A percentile compares a stretch with the other conserved stretches of the same genome.
phyloP scores from a whole-genome alignment of 805 yeast genomes.

The Nakazawaea pomicola region DNA sequence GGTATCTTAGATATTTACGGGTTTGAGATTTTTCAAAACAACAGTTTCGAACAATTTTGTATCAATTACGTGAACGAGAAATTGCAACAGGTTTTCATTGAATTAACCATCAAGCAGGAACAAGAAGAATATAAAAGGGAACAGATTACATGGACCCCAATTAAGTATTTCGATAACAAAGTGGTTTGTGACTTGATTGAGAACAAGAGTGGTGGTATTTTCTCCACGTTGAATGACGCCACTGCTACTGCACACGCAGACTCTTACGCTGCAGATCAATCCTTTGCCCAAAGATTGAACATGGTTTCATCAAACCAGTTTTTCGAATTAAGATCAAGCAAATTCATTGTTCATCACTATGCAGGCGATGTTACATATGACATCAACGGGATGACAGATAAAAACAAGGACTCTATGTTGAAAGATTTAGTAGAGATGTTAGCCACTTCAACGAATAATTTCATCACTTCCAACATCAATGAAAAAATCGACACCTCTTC shows the following conservation, averaged over 20 bases:
- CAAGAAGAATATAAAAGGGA: slow-evolving; percentile 97
- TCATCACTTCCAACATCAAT: slow-evolving; percentile 58
- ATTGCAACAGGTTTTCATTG: slow-evolving; percentile 93
- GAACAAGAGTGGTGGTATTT: slow-evolving; percentile 87
- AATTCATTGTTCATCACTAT: slow-evolving; percentile 90
- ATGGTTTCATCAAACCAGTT: slow-evolving; percentile 79
- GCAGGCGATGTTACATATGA: slow-evolving; percentile 98
- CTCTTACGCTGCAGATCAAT: slow-evolving; percentile 92
- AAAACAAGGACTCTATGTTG: slow-evolving; percentile 90
- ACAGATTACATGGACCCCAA: slow-evolving; percentile 96
- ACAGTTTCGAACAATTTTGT: slow-evolving; percentile 92
- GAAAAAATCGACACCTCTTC: slow-evolving; percentile 58
- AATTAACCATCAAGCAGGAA: slow-evolving; percentile 91
- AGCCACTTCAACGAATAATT: slow-evolving; percentile 63
- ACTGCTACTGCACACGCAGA: slow-evolving; percentile 99
- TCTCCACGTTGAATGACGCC: slow-evolving; percentile 95
- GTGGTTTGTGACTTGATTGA: slow-evolving; percentile 96
- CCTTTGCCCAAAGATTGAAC: slow-evolving; percentile 87
- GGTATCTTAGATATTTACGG: slow-evolving; percentile 96
- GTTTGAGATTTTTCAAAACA: slow-evolving; percentile 91
- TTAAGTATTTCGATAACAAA: slow-evolving; percentile 91
- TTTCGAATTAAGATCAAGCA: slow-evolving; percentile 82
- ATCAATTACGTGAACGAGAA: slow-evolving; percentile 95
- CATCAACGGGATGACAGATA: slow-evolving; percentile 86
- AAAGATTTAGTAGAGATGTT: slow-evolving; percentile 82